Conservation (phyloP, 371 early-diverging fungal species). For the Chytridium lagenaria region DNA sequence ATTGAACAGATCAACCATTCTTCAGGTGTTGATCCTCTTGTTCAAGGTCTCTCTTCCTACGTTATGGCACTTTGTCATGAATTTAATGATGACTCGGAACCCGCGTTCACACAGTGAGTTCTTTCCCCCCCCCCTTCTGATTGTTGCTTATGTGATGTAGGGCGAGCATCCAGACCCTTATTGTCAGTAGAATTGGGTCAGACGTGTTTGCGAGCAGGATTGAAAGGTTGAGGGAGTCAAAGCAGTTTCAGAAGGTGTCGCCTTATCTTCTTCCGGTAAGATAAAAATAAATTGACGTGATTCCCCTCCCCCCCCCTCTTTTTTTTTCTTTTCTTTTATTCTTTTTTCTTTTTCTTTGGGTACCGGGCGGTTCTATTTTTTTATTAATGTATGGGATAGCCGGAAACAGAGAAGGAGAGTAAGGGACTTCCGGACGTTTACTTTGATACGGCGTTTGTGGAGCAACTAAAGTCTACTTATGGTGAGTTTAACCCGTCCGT, state of each 20-base stretch:
- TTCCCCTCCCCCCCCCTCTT: neutral
- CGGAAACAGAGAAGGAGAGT: constrained; percentile 44
- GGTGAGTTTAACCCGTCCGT: too few relatives aligned
- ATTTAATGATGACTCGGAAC: constrained; percentile 80
- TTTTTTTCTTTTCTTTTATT: too few relatives aligned
- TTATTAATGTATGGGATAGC: too few relatives aligned
- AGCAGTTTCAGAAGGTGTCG: constrained; percentile 75
- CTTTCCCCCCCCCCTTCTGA: too few relatives aligned
- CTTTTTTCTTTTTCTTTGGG: too few relatives aligned
- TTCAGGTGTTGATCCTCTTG: constrained; percentile 78
- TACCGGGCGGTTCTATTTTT: too few relatives aligned
- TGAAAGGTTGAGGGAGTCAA: constrained; percentile 82
- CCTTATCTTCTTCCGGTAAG: constrained; percentile 62
- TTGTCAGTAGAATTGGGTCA: constrained; percentile 79
- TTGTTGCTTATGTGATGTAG: constrained; percentile 52
- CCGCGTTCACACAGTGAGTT: constrained; percentile 68
- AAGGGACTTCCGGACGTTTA: constrained; percentile 58
- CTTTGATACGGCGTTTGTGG: constrained; percentile 83
- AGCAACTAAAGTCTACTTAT: constrained; percentile 78
- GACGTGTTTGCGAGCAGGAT: constrained; percentile 84
- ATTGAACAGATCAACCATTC: constrained; percentile 85
- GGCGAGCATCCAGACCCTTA: constrained; percentile 78
- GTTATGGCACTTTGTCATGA: constrained; percentile 85
- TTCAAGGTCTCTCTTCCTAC: constrained; percentile 90
- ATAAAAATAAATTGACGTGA: constrained; percentile 46